These are phyloP conservation scores for Kodamaea sp. DNA, from an alignment of 1,139 yeast genomes.

Conservation along the genomic window DNA sequence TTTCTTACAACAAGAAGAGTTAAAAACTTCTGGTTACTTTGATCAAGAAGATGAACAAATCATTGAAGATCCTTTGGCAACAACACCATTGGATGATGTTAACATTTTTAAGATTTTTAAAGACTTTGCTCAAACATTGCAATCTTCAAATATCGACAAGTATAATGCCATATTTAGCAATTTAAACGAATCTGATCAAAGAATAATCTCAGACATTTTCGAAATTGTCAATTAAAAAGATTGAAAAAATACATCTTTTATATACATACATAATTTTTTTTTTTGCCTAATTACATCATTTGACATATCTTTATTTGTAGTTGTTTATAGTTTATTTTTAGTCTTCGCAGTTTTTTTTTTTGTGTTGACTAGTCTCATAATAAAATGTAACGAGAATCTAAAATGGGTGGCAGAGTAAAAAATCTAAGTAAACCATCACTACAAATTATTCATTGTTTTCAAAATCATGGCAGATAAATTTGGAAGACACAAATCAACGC, in stretches of 20 bases:
- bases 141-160: constrained; percentile 8
- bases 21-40: constrained; percentile 35
- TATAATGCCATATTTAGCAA: constrained; percentile 13
- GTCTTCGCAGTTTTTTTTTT: too few species aligned
- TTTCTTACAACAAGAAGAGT: constrained; percentile 41
- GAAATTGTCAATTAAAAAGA: constrained; percentile 5
- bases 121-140: constrained; percentile 16
- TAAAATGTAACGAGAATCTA: too few species aligned
- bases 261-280: too few species aligned
- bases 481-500: constrained; percentile 56
- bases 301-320: too few species aligned
- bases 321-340: too few species aligned
- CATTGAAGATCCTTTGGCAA: constrained; percentile 77
- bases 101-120: constrained; percentile 49
- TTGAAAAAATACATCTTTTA: background rate
- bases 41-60: constrained; percentile 53
- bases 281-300: background rate
- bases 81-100: constrained; percentile 71
- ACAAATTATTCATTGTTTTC: too few species aligned
- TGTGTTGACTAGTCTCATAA: too few species aligned
- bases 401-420: too few species aligned
- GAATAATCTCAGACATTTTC: constrained; percentile 11
- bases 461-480: constrained; percentile 41
- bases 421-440: too few species aligned
- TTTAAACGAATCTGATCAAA: constrained; percentile 12